These are phyloP conservation scores for Daldinia loculata DNA, from an alignment of 495 filamentous ascomycete genomes.

Conservation along the genomic window DNA sequence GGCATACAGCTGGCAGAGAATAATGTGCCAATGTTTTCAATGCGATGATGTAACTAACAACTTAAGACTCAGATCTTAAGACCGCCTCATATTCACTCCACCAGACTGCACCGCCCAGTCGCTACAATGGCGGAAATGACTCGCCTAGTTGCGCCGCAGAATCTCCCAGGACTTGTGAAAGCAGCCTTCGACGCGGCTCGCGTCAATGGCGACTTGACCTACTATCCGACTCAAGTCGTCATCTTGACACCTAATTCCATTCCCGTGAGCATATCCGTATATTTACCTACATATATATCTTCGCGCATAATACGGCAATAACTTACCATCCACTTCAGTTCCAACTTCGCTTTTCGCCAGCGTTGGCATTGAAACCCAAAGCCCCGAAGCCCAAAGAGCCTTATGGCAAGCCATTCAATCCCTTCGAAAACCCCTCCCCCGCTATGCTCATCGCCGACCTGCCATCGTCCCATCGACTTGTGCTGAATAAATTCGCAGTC, in stretches of 20 bases:
- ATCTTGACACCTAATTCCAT: constrained; percentile 63
- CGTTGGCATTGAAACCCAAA: constrained; percentile 76
- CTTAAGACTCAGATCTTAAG: neutral
- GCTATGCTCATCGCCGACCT: constrained; percentile 70
- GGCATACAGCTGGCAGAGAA: neutral
- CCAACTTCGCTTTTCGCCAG: constrained; percentile 81
- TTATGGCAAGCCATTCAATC: constrained; percentile 62
- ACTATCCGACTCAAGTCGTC: constrained; percentile 67
- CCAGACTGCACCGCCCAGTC: neutral
- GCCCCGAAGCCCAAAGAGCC: constrained; percentile 52
- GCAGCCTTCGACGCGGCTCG: constrained; percentile 63
- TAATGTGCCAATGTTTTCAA: neutral
- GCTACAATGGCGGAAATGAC: constrained; percentile 35
- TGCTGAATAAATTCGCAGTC: constrained; percentile 85
- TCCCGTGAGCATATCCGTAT: constrained; percentile 52
- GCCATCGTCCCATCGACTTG: constrained; percentile 66
- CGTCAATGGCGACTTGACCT: constrained; percentile 62
- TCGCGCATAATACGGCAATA: neutral
- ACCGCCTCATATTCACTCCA: neutral
- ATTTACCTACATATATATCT: neutral
- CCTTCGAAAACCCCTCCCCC: constrained; percentile 72
- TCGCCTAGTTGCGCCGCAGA: constrained; percentile 33
- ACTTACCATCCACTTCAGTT: constrained; percentile 51
- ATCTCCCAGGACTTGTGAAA: constrained; percentile 64
- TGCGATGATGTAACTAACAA: neutral